Evolutionary conservation across 495 filamentous ascomycete species (phyloP).

Genomic region (Lasiosphaeris hirsuta): DNA sequence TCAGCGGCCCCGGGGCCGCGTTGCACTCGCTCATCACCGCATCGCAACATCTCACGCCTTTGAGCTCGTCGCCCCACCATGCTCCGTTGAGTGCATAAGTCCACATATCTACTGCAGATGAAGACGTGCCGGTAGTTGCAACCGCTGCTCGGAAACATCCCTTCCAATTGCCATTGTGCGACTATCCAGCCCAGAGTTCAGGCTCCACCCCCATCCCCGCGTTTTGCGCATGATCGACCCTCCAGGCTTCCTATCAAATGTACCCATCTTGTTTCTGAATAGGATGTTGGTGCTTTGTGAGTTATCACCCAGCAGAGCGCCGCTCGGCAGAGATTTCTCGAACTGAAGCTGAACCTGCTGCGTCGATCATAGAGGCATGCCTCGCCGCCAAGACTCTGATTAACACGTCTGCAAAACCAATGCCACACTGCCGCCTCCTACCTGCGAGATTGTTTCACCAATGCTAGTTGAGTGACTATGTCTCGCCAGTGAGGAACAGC

Average conservation of each 20-base stretch:
- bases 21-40: neutral
- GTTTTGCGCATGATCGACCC: too few relatives aligned
- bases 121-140: conserved; percentile 17
- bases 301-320: neutral
- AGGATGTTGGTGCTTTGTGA: neutral
- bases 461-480: neutral
- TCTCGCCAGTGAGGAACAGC: neutral
- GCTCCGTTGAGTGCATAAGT: conserved; percentile 13
- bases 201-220: neutral
- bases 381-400: conserved; percentile 8
- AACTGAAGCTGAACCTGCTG: neutral
- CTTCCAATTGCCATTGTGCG: neutral
- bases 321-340: neutral
- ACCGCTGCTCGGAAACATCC: neutral
- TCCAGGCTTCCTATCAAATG: neutral
- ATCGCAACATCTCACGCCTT: conserved; percentile 3
- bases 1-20: neutral
- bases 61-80: conserved; percentile 7
- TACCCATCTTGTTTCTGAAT: neutral
- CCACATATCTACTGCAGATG: conserved; percentile 16
- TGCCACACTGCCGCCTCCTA: neutral
- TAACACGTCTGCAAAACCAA: conserved; percentile 6
- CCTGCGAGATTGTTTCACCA: conserved; percentile 4
- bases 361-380: conserved; percentile 12
- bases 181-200: neutral